Percentiles rank a stretch among this genome's conserved stretches.
Conservation (phyloP, 306 rosid species). For the Pterocarpus santalinus region DNA sequence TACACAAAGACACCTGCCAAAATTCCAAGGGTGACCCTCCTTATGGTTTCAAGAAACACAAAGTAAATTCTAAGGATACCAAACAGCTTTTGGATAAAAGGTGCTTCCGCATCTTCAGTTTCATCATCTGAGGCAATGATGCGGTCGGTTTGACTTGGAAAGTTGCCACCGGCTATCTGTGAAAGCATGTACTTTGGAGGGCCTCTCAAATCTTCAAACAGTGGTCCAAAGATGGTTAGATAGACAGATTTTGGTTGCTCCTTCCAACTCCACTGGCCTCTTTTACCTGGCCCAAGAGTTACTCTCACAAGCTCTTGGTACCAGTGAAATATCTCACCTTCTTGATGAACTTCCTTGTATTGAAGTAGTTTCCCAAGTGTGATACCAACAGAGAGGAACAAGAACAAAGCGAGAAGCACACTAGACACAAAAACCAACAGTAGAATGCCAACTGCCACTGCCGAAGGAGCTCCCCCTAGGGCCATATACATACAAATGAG, state of each 20-base stretch:
- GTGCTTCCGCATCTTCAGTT: constrained; percentile 97
- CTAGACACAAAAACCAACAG: constrained; percentile 56
- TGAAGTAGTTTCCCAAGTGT: constrained; percentile 89
- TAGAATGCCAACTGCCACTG: constrained; percentile 69
- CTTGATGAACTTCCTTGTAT: constrained; percentile 94
- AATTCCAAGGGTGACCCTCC: constrained; percentile 67
- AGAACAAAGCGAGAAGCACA: constrained; percentile 70
- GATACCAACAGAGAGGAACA: constrained; percentile 87
- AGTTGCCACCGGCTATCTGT: constrained; percentile 68
- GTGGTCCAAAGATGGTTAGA: constrained; percentile 74
- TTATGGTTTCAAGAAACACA: constrained; percentile 71
- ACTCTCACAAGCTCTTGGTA: constrained; percentile 83
- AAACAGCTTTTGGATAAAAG: constrained; percentile 86
- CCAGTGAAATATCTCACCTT: constrained; percentile 77
- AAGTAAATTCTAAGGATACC: constrained; percentile 93
- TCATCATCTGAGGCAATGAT: constrained; percentile 91
- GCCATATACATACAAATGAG: constrained; percentile 46
- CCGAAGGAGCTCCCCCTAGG: constrained; percentile 68
- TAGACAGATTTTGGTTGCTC: constrained; percentile 56
- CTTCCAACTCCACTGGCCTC: constrained; percentile 98
- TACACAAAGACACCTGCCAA: constrained; percentile 72
- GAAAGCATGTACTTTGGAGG: constrained; percentile 97
- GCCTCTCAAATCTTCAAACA: constrained; percentile 92
- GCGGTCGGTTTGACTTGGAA: constrained; percentile 55
- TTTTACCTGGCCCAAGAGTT: constrained; percentile 89